phyloP scores from a whole-genome alignment of 257 asterid genomes.

The Gynochthodes officinalis region DNA sequence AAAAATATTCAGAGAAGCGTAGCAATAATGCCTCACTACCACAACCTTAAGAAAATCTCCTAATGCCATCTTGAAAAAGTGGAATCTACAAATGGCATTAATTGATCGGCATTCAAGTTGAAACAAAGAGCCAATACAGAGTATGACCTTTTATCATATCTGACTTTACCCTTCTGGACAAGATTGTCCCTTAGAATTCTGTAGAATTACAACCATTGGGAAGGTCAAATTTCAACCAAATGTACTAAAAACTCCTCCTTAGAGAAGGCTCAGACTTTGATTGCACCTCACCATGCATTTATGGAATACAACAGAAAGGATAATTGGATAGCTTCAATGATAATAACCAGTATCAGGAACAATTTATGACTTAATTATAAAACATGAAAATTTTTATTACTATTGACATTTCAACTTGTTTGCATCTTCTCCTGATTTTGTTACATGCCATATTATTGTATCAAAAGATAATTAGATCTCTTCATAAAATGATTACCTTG shows the following conservation, averaged over 20 bases:
- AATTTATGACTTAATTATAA: no score
- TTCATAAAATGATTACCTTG: no score
- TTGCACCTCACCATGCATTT: not conserved
- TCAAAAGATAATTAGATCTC: no score
- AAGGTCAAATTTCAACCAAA: slow-evolving; percentile 1
- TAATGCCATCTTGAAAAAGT: not conserved
- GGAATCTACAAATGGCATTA: not conserved
- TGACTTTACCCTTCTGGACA: not conserved
- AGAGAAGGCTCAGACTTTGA: not conserved
- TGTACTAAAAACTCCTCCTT: not conserved
- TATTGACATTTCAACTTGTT: no score
- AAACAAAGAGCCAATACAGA: not conserved
- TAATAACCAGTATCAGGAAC: not conserved
- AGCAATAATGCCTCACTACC: not conserved
- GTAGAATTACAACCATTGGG: not conserved
- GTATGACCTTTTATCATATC: no score
- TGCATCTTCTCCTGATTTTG: no score
- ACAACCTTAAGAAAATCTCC: not conserved
- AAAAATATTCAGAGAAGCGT: not conserved
- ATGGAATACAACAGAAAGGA: not conserved
- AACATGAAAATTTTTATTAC: no score
- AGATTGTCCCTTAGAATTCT: not conserved
- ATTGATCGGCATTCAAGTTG: not conserved
- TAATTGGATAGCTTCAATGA: not conserved
- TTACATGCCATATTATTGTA: no score